Evolutionary conservation across 306 rosid species (phyloP), one percentile per base, ranked within the genome.

Genomic region (Cyamopsis tetragonoloba): DNA sequence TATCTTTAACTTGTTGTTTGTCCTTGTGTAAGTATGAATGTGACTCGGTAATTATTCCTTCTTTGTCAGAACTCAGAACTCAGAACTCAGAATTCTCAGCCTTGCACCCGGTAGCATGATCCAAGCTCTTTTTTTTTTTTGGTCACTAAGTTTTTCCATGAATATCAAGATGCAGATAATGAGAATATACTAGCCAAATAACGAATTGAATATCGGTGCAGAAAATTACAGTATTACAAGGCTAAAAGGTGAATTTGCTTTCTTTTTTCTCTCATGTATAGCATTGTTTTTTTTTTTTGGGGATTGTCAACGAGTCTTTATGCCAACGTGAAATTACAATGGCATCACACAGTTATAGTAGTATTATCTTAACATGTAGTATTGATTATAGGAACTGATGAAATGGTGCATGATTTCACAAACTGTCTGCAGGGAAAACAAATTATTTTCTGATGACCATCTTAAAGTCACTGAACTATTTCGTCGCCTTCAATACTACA

Each of bases 21-120:
- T 44, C 68, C 61, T 67, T 48, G 14, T 72, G 76, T 49, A 72
- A 60, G 35, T 35, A 35, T 37, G 51, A 15, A 27, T 72, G 14
- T 44, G 20, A 71, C 35, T 19, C 48, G 3, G 28, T 18, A 46
- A 50, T 60, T 74, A 43, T 66, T 27, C 31, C 56, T 43, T 65
- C 50, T 8, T 23, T 56, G 41, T 34, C 35, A 63, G n/a, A n/a
- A n/a, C n/a, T n/a, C n/a, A n/a, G n/a, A n/a, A n/a, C n/a, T n/a
- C n/a, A n/a, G n/a, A n/a, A n/a, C n/a, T n/a, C n/a, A n/a, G 51
- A 66, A 14, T 12, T 53, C 9, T 46, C 39, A 58, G 50, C 37
- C 24, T 48, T 4, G 48, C 14, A 26, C 31, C 28, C 15, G 5
- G 42, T 18, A 74, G 61, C 22, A 17, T 38, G 24, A 41, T 43